Percentiles rank a stretch among this genome's conserved stretches.
These are phyloP conservation scores for Friedmanniomyces simplex DNA, from an alignment of 495 filamentous ascomycete genomes.

Conservation along the genomic window DNA sequence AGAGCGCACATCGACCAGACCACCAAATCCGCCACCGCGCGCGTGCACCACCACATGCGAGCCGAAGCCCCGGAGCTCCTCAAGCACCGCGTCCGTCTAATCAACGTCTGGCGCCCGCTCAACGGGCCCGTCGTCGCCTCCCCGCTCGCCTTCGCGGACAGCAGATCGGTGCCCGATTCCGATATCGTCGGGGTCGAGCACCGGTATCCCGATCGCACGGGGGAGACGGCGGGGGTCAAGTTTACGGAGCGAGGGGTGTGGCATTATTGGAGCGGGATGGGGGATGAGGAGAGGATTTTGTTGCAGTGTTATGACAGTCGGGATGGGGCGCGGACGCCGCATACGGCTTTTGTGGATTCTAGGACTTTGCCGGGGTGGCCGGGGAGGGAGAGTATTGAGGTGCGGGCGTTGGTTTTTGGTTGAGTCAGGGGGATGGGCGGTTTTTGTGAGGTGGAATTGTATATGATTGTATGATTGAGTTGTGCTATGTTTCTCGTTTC, in stretches of 20 bases:
- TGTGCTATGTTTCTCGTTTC: no score
- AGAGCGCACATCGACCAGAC: slow-evolving; percentile 82
- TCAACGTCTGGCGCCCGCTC: slow-evolving; percentile 82
- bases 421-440: no score
- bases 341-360: slow-evolving; percentile 72
- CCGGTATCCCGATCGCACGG: slow-evolving; percentile 59
- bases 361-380: slow-evolving; percentile 42
- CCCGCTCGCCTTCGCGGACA: slow-evolving; percentile 64
- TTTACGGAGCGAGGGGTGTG: slow-evolving; percentile 52
- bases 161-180: slow-evolving; percentile 44
- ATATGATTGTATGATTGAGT: not conserved
- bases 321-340: slow-evolving; percentile 56
- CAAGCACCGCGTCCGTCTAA: slow-evolving; percentile 58
- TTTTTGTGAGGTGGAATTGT: not conserved
- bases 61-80: slow-evolving; percentile 48
- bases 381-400: slow-evolving; percentile 69
- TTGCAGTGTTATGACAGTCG: slow-evolving; percentile 75
- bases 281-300: slow-evolving; percentile 59
- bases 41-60: slow-evolving; percentile 55
- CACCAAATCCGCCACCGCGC: slow-evolving; percentile 44
- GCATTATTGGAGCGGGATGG: slow-evolving; percentile 74
- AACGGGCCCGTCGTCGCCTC: slow-evolving; percentile 58
- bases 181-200: slow-evolving; percentile 67
- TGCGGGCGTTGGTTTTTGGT: slow-evolving; percentile 75
- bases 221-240: slow-evolving; percentile 66